Conservation (phyloP, 192 early-diverging fungal genomes). For the Mortierella hygrophila region DNA sequence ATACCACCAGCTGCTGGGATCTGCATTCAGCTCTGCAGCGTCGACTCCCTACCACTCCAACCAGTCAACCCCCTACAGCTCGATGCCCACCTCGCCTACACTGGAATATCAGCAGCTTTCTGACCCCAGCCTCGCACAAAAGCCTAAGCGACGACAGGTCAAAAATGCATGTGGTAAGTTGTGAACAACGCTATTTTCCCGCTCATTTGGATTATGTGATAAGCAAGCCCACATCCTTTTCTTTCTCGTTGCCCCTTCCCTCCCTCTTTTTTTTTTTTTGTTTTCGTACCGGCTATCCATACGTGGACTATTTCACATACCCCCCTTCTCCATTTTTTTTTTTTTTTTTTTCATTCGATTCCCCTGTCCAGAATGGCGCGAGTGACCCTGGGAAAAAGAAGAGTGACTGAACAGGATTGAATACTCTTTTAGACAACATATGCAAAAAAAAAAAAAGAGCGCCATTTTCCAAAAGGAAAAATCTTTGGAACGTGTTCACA, state of each 20-base stretch:
- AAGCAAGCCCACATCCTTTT: neutral
- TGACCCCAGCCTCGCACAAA: slow-evolving; percentile 27
- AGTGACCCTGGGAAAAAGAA: slow-evolving; percentile 47
- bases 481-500: slow-evolving; percentile 8
- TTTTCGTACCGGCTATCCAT: slow-evolving; percentile 20
- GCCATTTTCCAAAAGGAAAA: slow-evolving; percentile 6
- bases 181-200: neutral
- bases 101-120: slow-evolving; percentile 44
- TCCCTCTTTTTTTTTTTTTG: neutral
- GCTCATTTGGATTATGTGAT: neutral
- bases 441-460: neutral
- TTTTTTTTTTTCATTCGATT: slow-evolving; percentile 2
- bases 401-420: neutral
- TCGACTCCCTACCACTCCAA: slow-evolving; percentile 48
- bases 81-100: slow-evolving; percentile 47
- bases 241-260: neutral
- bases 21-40: slow-evolving; percentile 44
- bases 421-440: neutral
- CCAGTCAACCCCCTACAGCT: slow-evolving; percentile 55
- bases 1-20: slow-evolving; percentile 44
- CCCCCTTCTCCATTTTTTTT: no score
- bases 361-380: slow-evolving; percentile 13
- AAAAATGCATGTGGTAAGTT: slow-evolving; percentile 90
- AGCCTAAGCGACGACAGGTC: slow-evolving; percentile 82
- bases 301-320: neutral